Conservation (phyloP, 140 eudicot species). For the Oenanthe javanica region DNA sequence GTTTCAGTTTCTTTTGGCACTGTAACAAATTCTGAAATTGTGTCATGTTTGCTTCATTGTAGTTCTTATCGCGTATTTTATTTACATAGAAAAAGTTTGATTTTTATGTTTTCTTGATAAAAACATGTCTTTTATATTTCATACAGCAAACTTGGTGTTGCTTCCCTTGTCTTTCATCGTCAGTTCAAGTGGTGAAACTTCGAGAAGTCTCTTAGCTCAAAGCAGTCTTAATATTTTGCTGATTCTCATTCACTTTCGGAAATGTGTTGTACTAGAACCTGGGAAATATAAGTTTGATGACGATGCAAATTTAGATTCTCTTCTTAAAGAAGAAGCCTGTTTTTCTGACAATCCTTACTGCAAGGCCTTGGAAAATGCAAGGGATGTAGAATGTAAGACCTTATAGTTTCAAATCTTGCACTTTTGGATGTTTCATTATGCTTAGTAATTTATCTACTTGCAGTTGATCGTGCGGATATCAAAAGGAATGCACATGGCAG, state of each 20-base stretch:
- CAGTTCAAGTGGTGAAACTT: conserved; percentile 50
- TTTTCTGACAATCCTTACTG: conserved; percentile 69
- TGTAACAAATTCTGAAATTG: not conserved
- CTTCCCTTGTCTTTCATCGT: conserved; percentile 62
- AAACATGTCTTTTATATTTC: not conserved
- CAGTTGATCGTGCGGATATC: conserved; percentile 82
- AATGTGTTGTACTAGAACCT: conserved; percentile 53
- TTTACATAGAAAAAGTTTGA: not conserved
- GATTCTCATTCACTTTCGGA: conserved; percentile 66
- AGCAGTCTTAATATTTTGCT: conserved; percentile 79
- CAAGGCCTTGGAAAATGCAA: conserved; percentile 84
- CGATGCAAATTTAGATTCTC: conserved; percentile 35
- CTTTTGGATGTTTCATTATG: conserved; percentile 11
- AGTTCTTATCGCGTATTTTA: not conserved
- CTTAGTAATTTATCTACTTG: conserved; percentile 23
- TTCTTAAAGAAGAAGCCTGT: conserved; percentile 52
- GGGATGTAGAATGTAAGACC: conserved; percentile 72
- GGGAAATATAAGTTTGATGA: not conserved
- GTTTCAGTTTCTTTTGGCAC: not conserved
- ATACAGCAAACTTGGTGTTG: conserved; percentile 77
- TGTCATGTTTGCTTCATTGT: not conserved
- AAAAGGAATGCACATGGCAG: conserved; percentile 73
- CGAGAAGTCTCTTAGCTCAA: conserved; percentile 66
- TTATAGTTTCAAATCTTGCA: not conserved
- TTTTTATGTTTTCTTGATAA: not conserved